These are phyloP conservation scores for Tolypocladium album DNA, from an alignment of 2,329 filamentous ascomycete species.

Conservation along the genomic window DNA sequence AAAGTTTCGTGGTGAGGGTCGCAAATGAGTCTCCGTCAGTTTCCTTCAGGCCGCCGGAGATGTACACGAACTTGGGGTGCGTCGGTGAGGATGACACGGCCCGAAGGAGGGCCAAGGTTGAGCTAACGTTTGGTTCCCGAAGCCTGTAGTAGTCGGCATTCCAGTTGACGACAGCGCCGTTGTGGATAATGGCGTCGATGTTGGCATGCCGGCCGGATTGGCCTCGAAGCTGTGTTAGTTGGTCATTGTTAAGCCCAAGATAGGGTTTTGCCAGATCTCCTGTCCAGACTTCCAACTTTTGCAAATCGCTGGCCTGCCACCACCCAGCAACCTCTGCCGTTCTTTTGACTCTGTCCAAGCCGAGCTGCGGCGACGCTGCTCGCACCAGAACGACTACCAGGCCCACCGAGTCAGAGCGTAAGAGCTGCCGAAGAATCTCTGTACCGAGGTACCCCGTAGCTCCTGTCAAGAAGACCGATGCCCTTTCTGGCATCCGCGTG, in stretches of 20 bases:
- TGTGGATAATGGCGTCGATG: constrained; percentile 67
- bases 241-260: constrained; percentile 2
- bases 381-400: constrained; percentile 62
- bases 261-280: constrained; percentile 4
- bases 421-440: constrained; percentile 63
- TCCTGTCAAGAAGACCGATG: constrained; percentile 68
- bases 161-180: constrained; percentile 75
- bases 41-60: constrained; percentile 11
- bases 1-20: neutral
- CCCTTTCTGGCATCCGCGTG: neutral
- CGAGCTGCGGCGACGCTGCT: constrained; percentile 46
- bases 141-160: constrained; percentile 65
- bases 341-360: constrained; percentile 45
- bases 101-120: constrained; percentile 9
- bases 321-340: constrained; percentile 4
- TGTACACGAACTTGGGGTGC: constrained; percentile 10
- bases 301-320: constrained; percentile 3
- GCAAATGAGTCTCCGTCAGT: neutral
- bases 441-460: constrained; percentile 67
- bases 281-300: constrained; percentile 6
- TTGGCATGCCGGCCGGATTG: constrained; percentile 25
- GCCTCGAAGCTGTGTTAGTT: constrained; percentile 39
- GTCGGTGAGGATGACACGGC: constrained; percentile 5
- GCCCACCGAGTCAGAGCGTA: constrained; percentile 35
- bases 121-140: constrained; percentile 58